Base-by-base conservation (phyloP, 192 early-diverging fungal species). In the Podila verticillata region DNA sequence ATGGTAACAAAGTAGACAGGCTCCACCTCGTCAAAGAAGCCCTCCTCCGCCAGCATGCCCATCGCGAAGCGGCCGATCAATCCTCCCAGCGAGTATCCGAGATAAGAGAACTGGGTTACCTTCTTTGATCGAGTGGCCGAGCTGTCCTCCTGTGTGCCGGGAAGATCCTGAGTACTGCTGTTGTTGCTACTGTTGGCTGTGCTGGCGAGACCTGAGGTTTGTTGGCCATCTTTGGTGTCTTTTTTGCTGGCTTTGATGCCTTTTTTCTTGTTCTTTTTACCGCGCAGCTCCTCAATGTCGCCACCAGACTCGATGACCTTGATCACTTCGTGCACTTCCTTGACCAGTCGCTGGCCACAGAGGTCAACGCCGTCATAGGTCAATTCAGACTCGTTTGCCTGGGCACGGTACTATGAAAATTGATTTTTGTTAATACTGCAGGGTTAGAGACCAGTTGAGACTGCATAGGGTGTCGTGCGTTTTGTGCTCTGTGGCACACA, bases 71-170 rank as follows among this genome's bases (percentile, higher is more conserved):
- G 83, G 22, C 69, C 64, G 29, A 90, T 87, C 19, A 90, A 36
- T 12, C 89, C 89, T 57, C 89, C 89, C 4, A 90, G 70, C 2
- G 89, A 90, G 51, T 90, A 90, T 29, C 89, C 89, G 26, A 90
- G 51, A 20, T 84, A 68, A 5, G 84, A 83, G 36, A 89, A 75
- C 22, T 75, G 74, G n/a, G 74, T 75, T 5, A 75, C 74, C 24
- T 75, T 75, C 24, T 65, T 73, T 49, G 61, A 44, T 19, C 26
- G 72, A 5, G 29, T 8, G 39, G 36, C 24, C 2, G 35, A 19
- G 29, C 47, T 73, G 13, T 70, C 68, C 28, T 47, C 48, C 26
- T 72, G 48, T 7, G 48, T 28, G n/a, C 19, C 15, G 28, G 64
- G 34, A 10, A 61, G 15, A 61, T 59, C 47, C 10, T 73, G 44